These are phyloP conservation scores for Suhomyces bribrorum DNA, from an alignment of 1,139 yeast genomes.

Conservation along the genomic window DNA sequence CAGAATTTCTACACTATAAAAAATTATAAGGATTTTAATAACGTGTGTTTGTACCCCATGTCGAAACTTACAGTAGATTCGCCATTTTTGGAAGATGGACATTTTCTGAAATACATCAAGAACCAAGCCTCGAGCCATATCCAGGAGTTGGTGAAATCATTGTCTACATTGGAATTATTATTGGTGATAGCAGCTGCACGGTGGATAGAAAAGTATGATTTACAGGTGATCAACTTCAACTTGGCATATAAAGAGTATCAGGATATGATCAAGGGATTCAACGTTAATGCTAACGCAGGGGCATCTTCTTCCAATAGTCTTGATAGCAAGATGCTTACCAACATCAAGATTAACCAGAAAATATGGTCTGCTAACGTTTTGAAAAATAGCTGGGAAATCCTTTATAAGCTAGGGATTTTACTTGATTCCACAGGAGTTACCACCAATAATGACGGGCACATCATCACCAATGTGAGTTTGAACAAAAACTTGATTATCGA, in stretches of 20 bases:
- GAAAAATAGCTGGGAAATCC: slow-evolving; percentile 56
- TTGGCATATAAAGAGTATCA: slow-evolving; percentile 76
- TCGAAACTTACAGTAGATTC: slow-evolving; percentile 24
- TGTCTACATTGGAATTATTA: slow-evolving; percentile 71
- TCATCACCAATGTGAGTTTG: slow-evolving; percentile 31
- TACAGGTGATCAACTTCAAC: slow-evolving; percentile 66
- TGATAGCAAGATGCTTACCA: slow-evolving; percentile 31
- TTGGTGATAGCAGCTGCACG: slow-evolving; percentile 75
- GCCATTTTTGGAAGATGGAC: slow-evolving; percentile 37
- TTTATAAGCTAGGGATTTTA: slow-evolving; percentile 40
- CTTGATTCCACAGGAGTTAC: slow-evolving; percentile 35
- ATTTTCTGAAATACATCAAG: slow-evolving; percentile 27
- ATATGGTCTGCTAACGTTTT: slow-evolving; percentile 51
- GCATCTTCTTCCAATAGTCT: slow-evolving; percentile 30
- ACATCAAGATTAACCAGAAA: slow-evolving; percentile 43
- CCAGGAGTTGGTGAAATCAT: slow-evolving; percentile 39
- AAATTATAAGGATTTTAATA: slow-evolving; percentile 58
- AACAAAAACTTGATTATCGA: slow-evolving; percentile 37
- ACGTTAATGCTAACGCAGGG: slow-evolving; percentile 36
- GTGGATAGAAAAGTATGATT: slow-evolving; percentile 58
- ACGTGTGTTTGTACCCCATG: slow-evolving; percentile 50
- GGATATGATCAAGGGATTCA: slow-evolving; percentile 51
- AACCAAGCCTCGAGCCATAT: slow-evolving; percentile 24
- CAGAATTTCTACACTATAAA: slow-evolving; percentile 60
- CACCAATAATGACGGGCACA: slow-evolving; percentile 36